Conservation (phyloP, 495 filamentous ascomycete genomes). For the Aspergillus wentii region DNA sequence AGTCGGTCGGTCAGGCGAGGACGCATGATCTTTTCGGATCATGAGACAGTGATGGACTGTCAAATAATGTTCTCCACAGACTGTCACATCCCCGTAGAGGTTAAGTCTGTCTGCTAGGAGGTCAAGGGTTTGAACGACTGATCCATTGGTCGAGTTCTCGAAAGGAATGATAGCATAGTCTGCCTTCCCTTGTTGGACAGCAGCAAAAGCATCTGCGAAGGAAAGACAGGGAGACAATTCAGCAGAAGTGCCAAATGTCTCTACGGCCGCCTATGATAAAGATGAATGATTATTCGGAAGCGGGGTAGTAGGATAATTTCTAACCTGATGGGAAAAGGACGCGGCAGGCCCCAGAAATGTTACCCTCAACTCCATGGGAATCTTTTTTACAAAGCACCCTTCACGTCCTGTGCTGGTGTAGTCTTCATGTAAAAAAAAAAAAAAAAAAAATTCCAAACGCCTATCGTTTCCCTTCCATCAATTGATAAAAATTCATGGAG, state of each 20-base stretch:
- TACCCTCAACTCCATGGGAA: conserved; percentile 39
- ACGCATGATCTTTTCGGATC: conserved; percentile 40
- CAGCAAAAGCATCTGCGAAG: conserved; percentile 68
- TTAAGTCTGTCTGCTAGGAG: conserved; percentile 68
- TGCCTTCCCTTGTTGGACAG: conserved; percentile 59
- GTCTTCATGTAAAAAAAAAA: too few species aligned
- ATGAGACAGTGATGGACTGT: conserved; percentile 83
- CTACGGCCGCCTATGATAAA: conserved; percentile 56
- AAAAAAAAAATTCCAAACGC: too few species aligned
- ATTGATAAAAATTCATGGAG: too few species aligned
- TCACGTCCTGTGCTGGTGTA: too few species aligned
- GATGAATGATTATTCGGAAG: conserved; percentile 10
- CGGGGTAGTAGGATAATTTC: conserved; percentile 9
- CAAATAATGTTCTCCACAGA: conserved; percentile 79
- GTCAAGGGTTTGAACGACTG: conserved; percentile 83
- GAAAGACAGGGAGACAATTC: conserved; percentile 55
- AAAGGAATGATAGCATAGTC: conserved; percentile 84
- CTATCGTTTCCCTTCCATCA: too few species aligned
- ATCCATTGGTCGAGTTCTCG: conserved; percentile 93
- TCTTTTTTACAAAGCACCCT: too few species aligned
- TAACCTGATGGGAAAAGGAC: conserved; percentile 91
- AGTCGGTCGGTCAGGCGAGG: conserved; percentile 14
- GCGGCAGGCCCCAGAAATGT: conserved; percentile 79
- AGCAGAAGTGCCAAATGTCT: conserved; percentile 51
- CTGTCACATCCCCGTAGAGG: conserved; percentile 57